Percentiles rank a stretch among this genome's conserved stretches.
Conservation (phyloP, 2,329 filamentous ascomycete species). For the Aspergillus luchuensis region DNA sequence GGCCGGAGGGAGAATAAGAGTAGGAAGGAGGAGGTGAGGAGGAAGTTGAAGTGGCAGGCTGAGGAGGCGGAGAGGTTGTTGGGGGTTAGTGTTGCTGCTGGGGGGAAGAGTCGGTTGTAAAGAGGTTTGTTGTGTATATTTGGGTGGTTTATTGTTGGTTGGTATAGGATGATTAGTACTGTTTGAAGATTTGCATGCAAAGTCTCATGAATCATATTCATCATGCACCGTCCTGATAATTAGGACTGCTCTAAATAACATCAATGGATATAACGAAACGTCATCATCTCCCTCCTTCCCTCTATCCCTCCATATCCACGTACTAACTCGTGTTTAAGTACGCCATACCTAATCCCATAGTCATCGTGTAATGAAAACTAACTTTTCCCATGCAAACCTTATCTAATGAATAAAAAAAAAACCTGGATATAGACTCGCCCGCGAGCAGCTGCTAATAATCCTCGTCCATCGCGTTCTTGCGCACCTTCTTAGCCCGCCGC, state of each 20-base stretch:
- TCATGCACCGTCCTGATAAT: not conserved
- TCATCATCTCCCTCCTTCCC: not conserved
- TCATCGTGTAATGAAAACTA: not conserved
- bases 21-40: conserved; percentile 46
- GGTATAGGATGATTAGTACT: conserved; percentile 1
- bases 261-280: conserved; percentile 5
- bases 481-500: conserved; percentile 36
- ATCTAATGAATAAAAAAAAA: conserved; percentile 14
- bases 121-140: not conserved
- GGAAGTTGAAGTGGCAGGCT: conserved; percentile 48
- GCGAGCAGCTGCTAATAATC: conserved; percentile 30
- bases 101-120: conserved; percentile 43
- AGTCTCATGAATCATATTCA: conserved; percentile 3
- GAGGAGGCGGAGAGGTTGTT: conserved; percentile 42
- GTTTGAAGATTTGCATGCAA: conserved; percentile 5
- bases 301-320: not conserved
- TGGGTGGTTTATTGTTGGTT: too few species aligned
- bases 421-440: conserved; percentile 23
- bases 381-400: not conserved
- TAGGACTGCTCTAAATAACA: not conserved
- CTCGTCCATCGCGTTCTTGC: conserved; percentile 32
- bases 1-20: conserved; percentile 58
- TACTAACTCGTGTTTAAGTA: not conserved
- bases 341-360: too few species aligned
- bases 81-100: conserved; percentile 27